Percentiles rank a stretch among this genome's conserved stretches.
Evolutionary conservation across 2,329 filamentous ascomycete species (phyloP).

Genomic region (Ophiostoma montium): DNA sequence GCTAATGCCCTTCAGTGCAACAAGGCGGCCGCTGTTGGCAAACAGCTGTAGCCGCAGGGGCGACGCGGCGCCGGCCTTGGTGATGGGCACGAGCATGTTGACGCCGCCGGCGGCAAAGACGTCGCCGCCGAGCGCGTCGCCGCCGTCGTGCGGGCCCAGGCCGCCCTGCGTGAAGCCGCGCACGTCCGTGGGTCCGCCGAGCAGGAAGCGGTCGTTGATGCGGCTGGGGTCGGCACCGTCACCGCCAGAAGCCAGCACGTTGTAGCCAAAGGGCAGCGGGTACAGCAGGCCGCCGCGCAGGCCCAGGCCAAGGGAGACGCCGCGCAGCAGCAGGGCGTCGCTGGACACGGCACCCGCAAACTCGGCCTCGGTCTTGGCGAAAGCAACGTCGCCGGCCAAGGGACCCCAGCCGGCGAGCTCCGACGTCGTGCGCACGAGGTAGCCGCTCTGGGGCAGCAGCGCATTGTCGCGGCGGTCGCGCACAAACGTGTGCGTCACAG

Average conservation of each 20-base stretch:
- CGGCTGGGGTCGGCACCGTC: slow-evolving; percentile 52
- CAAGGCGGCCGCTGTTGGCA: slow-evolving; percentile 73
- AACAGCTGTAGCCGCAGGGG: slow-evolving; percentile 82
- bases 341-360: slow-evolving; percentile 57
- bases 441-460: slow-evolving; percentile 69
- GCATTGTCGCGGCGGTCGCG: slow-evolving; percentile 71
- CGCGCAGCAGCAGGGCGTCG: slow-evolving; percentile 51
- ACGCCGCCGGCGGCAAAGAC: slow-evolving; percentile 81
- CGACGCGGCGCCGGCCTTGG: slow-evolving; percentile 65
- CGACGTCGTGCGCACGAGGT: slow-evolving; percentile 60
- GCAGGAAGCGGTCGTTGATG: slow-evolving; percentile 87
- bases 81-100: slow-evolving; percentile 73
- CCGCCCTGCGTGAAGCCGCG: slow-evolving; percentile 85
- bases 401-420: slow-evolving; percentile 83
- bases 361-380: slow-evolving; percentile 84
- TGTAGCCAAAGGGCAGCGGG: slow-evolving; percentile 55
- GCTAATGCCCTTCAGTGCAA: slow-evolving; percentile 51
- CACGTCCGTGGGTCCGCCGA: slow-evolving; percentile 88
- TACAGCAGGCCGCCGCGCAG: slow-evolving; percentile 72
- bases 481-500: slow-evolving; percentile 25
- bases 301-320: slow-evolving; percentile 70
- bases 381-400: slow-evolving; percentile 79
- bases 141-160: slow-evolving; percentile 73
- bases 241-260: slow-evolving; percentile 28
- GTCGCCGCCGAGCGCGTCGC: slow-evolving; percentile 80